These are phyloP conservation scores for Ascochyta pisi DNA, from an alignment of 2,329 filamentous ascomycete genomes.

Conservation along the genomic window DNA sequence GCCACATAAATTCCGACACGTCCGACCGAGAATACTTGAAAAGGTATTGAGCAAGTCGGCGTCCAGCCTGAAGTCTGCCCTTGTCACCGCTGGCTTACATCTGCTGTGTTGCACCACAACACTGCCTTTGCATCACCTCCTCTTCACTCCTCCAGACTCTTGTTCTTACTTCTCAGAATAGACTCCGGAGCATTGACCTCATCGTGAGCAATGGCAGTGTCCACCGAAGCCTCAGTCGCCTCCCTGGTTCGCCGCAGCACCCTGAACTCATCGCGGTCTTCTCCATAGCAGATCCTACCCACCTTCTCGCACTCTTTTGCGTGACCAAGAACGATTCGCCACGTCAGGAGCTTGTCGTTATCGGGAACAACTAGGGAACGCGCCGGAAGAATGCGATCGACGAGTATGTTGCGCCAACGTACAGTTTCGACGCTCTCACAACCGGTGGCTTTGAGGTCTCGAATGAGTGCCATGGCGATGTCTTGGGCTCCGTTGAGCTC, in stretches of 20 bases:
- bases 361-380: background rate
- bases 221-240: background rate
- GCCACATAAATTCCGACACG: no score
- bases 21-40: no score
- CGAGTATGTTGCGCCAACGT: slow-evolving; percentile 22
- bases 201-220: background rate
- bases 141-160: background rate
- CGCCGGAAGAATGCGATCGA: slow-evolving; percentile 18
- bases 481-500: background rate
- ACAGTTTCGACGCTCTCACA: slow-evolving; percentile 12
- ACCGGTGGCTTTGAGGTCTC: slow-evolving; percentile 8
- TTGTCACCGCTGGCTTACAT: no score
- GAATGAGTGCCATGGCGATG: slow-evolving; percentile 3
- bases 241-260: slow-evolving; percentile 4
- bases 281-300: slow-evolving; percentile 10
- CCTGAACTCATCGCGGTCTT: slow-evolving; percentile 8
- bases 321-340: slow-evolving; percentile 1
- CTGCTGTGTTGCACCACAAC: no score
- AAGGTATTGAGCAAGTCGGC: no score
- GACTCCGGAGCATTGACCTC: background rate
- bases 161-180: background rate
- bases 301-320: slow-evolving; percentile 4
- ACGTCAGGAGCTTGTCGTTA: background rate
- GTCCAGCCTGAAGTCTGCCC: no score
- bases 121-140: background rate